Evolutionary conservation across 176 grass and related monocot genomes (phyloP), one percentile per base, ranked within the genome.

Genomic region (Avena atlantica): DNA sequence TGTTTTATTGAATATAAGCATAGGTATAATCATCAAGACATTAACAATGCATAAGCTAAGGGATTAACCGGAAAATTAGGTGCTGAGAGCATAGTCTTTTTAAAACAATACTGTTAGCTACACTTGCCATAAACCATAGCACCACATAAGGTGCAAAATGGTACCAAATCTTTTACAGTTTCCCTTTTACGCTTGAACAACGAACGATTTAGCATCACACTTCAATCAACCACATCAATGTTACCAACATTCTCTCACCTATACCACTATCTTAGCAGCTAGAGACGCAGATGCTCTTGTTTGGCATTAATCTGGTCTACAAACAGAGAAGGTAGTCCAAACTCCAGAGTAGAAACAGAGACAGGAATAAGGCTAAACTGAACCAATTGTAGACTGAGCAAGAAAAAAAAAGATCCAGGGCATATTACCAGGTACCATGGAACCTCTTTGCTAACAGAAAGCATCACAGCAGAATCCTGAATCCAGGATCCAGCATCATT

Each of bases 401-500:
- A 34, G 31, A 3, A 17, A 86, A 92, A 78, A 67, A 1, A 12
- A 72, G 52, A 83, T 4, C 17, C 52, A 24, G 2, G 83, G 13
- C 37, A 74, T 24, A 85, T 84, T 96, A 99, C 97, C 97, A 99
- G 89, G 77, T 92, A 99, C 97, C 97, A 99, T 31, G 97, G 94
- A 88, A 88, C 91, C 63, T 99, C 97, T 90, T 92, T 99, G 79
- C 90, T 94, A 83, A 84, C 85, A 49, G 93, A 93, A 89, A 94
- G 79, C 89, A 99, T 91, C 83, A 96, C 74, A 4, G 94, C 92
- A 69, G 94, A 99, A 85, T 96, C 97, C 86, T 96, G 97, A 80
- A 96, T 94, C 97, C 97, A 98, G 74, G 97, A 98, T 63, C 94
- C 97, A 84, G 92, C 92, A 90, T 99, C 97, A 9, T 96, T 99